Percentiles rank a stretch among this genome's conserved stretches.
These are phyloP conservation scores for Saccharomyces eubayanus DNA, from an alignment of 805 yeast species.

Conservation along the genomic window DNA sequence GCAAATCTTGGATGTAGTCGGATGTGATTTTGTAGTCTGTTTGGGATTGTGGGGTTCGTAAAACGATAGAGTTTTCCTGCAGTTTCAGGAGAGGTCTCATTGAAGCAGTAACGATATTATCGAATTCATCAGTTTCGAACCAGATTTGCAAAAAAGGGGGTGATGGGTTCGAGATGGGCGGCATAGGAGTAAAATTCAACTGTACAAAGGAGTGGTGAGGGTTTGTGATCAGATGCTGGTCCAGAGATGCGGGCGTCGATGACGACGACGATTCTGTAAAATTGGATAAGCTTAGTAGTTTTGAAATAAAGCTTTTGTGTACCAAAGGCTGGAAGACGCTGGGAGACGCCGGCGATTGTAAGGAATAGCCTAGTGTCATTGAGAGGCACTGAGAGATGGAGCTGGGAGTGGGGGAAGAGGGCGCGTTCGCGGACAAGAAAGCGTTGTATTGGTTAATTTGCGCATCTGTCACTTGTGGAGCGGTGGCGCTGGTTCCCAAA, in stretches of 20 bases:
- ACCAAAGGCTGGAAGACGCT: not conserved
- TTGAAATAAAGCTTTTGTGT: not conserved
- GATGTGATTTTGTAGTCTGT: slow-evolving; percentile 21
- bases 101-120: slow-evolving; percentile 16
- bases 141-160: slow-evolving; percentile 25
- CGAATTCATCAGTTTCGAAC: slow-evolving; percentile 26
- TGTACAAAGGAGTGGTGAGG: slow-evolving; percentile 21
- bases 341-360: not conserved
- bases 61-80: slow-evolving; percentile 11
- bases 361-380: not conserved
- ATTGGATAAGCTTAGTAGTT: not conserved
- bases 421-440: not conserved
- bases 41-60: slow-evolving; percentile 22
- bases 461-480: not conserved
- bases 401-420: not conserved
- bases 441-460: not conserved
- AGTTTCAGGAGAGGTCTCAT: slow-evolving; percentile 19
- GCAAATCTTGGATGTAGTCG: slow-evolving; percentile 14
- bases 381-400: not conserved
- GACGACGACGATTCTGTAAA: not conserved
- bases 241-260: not conserved
- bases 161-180: not conserved
- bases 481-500: not conserved
- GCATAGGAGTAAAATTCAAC: slow-evolving; percentile 18
- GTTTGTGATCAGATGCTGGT: not conserved